These are phyloP conservation scores for Filobasidium wieringae DNA, from an alignment of 768 basidiomycete species.

Conservation along the genomic window DNA sequence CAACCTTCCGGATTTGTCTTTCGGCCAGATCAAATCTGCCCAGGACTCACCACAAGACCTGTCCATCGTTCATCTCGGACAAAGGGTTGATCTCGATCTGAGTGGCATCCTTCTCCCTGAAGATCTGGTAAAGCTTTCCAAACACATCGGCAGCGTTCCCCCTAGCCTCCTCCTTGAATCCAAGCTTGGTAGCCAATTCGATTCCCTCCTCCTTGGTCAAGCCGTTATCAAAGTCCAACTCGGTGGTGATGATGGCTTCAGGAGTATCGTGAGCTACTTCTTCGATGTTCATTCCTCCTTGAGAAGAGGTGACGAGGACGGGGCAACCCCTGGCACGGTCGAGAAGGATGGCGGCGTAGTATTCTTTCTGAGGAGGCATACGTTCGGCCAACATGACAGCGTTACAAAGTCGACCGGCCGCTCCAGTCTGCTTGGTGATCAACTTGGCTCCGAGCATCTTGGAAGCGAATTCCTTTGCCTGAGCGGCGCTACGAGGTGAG, in stretches of 20 bases:
- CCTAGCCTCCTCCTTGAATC: constrained; percentile 65
- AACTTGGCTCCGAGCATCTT: constrained; percentile 92
- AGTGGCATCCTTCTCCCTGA: constrained; percentile 97
- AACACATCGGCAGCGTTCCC: constrained; percentile 86
- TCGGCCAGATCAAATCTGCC: neutral
- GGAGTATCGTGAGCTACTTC: constrained; percentile 97
- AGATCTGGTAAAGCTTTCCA: constrained; percentile 84
- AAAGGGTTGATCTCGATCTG: constrained; percentile 99
- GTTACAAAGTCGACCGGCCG: constrained; percentile 82
- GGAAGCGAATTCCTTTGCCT: constrained; percentile 71
- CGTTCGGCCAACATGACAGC: constrained; percentile 98
- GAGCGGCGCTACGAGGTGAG: too few relatives aligned
- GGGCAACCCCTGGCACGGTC: constrained; percentile 80
- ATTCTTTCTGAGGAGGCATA: constrained; percentile 84
- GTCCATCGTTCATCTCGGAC: constrained; percentile 80
- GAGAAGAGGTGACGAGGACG: constrained; percentile 82
- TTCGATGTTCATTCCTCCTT: constrained; percentile 99
- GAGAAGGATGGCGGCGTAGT: constrained; percentile 93
- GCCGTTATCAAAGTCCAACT: constrained; percentile 73
- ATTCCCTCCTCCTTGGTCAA: constrained; percentile 61
- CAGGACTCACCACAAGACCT: constrained; percentile 69
- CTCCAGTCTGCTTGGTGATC: constrained; percentile 98
- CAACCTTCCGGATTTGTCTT: too few relatives aligned
- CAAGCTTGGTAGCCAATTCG: constrained; percentile 73
- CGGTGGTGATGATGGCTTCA: constrained; percentile 83